These are phyloP conservation scores for Asterochloris sp. DNA, from an alignment of 139 green algal genomes.

Conservation along the genomic window DNA sequence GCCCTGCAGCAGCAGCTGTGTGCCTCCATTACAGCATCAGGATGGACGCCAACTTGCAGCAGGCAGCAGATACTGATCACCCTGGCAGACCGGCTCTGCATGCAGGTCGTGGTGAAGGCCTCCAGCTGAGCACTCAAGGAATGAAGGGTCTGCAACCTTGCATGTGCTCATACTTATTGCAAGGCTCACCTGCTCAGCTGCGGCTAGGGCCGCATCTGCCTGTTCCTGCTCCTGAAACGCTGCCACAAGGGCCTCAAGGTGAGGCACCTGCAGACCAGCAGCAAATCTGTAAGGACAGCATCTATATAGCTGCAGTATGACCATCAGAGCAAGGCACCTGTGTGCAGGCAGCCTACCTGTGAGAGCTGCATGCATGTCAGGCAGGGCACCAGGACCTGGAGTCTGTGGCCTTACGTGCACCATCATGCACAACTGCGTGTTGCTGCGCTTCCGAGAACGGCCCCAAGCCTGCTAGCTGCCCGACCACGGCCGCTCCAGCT, in stretches of 20 bases:
- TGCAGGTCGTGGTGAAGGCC: neutral
- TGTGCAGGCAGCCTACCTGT: neutral
- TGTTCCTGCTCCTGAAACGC: conserved; percentile 2
- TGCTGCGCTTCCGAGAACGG: neutral
- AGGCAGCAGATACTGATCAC: neutral
- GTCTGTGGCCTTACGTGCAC: neutral
- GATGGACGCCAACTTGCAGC: neutral
- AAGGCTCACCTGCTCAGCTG: neutral
- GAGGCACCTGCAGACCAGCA: neutral
- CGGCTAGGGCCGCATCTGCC: neutral
- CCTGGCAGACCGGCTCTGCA: neutral
- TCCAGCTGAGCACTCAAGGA: neutral
- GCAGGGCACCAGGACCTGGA: neutral
- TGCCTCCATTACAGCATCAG: neutral
- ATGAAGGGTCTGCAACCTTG: neutral
- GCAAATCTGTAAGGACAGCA: neutral
- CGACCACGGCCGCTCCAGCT: neutral
- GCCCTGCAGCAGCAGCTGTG: neutral
- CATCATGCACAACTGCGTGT: neutral
- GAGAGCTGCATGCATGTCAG: neutral
- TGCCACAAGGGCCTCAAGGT: neutral
- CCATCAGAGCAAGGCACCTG: neutral
- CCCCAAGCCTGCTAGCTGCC: neutral
- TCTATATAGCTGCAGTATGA: neutral
- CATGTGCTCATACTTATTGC: neutral